Evolutionary conservation across 1,139 yeast species (phyloP), one percentile per base, ranked within the genome.

Genomic region (Taiozyma onychis): DNA sequence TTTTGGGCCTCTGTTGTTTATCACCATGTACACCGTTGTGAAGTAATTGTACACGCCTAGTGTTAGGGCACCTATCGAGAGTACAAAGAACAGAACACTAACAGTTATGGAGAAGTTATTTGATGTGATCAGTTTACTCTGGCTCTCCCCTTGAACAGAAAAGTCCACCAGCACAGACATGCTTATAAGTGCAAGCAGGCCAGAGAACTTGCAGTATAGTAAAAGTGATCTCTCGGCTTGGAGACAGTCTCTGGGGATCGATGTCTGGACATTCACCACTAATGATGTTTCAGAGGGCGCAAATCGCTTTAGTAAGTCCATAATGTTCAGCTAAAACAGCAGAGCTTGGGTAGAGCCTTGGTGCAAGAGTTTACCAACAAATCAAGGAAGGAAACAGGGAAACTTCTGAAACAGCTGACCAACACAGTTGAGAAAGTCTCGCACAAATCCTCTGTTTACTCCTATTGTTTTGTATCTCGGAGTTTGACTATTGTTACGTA

Each of bases 201-300:
- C 67, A 1, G 83, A 66, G 56, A 81, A 78, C 50, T 81, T 70
- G 46, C 80, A 66, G 65, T 81, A 78, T 32, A 80, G 70, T 11
- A 82, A 65, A 32, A 81, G 72, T 0, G 86, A 80, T 44, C 86
- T 64, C 59, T 81, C 88, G 51, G 78, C 76, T 68, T 81, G 85
- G 16, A 81, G 65, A 26, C 80, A 80, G 63, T 82, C 88, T 49
- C 87, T 66, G 0, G 87, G 85, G 52, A 81, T 83, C 2, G 82
- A 76, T 4, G 43, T 39, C 24, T 13, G 27, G 4, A 39, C 16
- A 13, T 39, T 16, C 24, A 26, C 13, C 21, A 39, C 43, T 6
- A 39, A 10, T 6, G 43, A 22, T 9, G 43, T 39, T 39, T 39
- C 30, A 22, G 24, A 21, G 27, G 16, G 27, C 4, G 14, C 27